Base-by-base conservation (phyloP, 306 rosid genomes). In the Quercus agrifolia region DNA sequence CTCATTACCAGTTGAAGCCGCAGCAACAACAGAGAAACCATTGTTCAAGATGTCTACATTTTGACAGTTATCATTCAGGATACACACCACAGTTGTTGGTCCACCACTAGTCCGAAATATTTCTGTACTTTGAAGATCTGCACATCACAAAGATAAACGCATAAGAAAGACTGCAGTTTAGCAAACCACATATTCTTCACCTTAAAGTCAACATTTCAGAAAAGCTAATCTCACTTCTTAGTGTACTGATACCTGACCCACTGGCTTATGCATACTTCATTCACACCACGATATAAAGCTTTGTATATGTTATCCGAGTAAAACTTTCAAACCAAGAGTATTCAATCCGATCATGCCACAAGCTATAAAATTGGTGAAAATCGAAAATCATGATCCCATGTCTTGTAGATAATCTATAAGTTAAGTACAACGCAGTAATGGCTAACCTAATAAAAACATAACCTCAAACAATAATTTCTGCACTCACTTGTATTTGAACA, bases 71-170 rank as follows among this genome's bases (percentile, higher is more conserved):
- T 84, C 85, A 28, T 74, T 79, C 57, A 95, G 66, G 79, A 91
- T 78, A 55, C 87, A 90, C 62, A 91, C 70, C 33, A 92, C 75
- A 49, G 86, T 86, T 17, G 70, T 56, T 3, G 97, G 94, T 81
- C 98, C 99, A 72, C 80, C 77, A 66, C 86, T 80, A 23, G 74
- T 76, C 19, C 92, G 91, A 86, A 95, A 95, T 52, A 67, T 70
- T 75, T 92, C 98, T 5, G 90, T 84, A 71, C 94, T 91, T 55
- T 91, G 92, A 81, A 92, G 80, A 90, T 95, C 99, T 95, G 89
- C 79, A 87, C 73, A 69, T 27, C 67, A 84, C 52, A 72, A 73
- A 56, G 25, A 57, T 38, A 79, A 35, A 69, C 5, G 46, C 17
- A 59, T 35, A 19, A 27, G 21, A 30, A 15, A 17, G 21, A 56